Evolutionary conservation across 1,139 yeast genomes (phyloP).

Genomic region (Suhomyces coccinellae): DNA sequence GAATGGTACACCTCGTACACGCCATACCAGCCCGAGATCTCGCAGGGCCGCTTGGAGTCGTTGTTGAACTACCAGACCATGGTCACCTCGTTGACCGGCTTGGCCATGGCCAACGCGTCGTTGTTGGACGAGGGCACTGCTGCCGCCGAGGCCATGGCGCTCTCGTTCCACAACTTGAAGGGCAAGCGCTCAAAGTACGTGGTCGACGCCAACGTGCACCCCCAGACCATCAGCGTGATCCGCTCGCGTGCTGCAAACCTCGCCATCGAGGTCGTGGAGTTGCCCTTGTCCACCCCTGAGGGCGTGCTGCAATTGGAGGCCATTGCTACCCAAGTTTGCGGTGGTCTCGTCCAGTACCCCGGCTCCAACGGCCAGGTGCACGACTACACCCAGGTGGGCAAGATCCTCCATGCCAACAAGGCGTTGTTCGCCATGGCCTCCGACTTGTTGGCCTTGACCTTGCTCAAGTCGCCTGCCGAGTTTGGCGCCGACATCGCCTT

Average conservation of each 20-base stretch:
- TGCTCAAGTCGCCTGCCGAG: conserved; percentile 78
- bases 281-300: conserved; percentile 53
- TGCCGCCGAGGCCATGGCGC: conserved; percentile 95
- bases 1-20: conserved; percentile 99
- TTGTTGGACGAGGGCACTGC: conserved; percentile 96
- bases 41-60: conserved; percentile 93
- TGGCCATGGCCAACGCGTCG: conserved; percentile 91
- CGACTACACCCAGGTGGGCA: conserved; percentile 56
- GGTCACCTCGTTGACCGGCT: conserved; percentile 84
- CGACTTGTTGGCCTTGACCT: conserved; percentile 83
- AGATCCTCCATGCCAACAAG: conserved; percentile 65
- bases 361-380: conserved; percentile 77
- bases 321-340: conserved; percentile 55
- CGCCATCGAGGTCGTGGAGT: conserved; percentile 60
- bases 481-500: conserved; percentile 92
- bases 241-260: conserved; percentile 77
- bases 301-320: conserved; percentile 45
- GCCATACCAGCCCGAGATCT: conserved; percentile 97
- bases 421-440: conserved; percentile 85
- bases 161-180: conserved; percentile 67
- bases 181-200: conserved; percentile 70
- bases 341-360: conserved; percentile 89
- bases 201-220: conserved; percentile 75
- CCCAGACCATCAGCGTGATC: conserved; percentile 82
- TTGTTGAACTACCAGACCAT: conserved; percentile 88